Evolutionary conservation across 1,139 yeast species (phyloP).

Genomic region (Taphrina flavorubra): DNA sequence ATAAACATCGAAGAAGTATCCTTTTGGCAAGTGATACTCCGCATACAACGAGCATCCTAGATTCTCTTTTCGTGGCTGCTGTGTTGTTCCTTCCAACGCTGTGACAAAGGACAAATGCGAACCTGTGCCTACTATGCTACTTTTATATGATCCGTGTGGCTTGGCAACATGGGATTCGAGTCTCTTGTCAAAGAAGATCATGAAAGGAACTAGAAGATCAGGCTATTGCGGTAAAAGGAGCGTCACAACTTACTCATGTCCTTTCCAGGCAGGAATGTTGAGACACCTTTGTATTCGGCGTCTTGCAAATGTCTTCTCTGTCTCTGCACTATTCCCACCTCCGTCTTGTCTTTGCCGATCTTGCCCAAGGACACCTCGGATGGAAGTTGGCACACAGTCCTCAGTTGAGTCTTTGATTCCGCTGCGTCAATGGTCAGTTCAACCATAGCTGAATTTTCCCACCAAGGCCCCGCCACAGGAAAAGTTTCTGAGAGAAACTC

Average conservation of each 20-base stretch:
- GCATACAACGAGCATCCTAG: constrained; percentile 11
- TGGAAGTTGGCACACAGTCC: constrained; percentile 14
- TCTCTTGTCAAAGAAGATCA: constrained; percentile 35
- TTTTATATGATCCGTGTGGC: neutral
- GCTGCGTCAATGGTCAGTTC: constrained; percentile 1
- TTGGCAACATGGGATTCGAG: constrained; percentile 3
- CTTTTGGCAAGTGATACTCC: constrained; percentile 15
- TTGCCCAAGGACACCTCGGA: neutral
- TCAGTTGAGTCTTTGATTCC: neutral
- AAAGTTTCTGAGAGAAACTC: neutral
- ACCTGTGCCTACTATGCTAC: constrained; percentile 10
- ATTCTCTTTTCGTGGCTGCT: neutral
- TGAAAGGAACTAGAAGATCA: constrained; percentile 17
- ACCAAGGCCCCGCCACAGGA: neutral
- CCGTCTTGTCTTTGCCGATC: constrained; percentile 1
- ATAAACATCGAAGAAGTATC: constrained; percentile 28
- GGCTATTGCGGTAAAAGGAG: neutral
- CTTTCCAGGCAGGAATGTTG: constrained; percentile 10
- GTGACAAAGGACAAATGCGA: constrained; percentile 20
- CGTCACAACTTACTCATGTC: neutral
- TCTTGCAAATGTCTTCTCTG: constrained; percentile 24
- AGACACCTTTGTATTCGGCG: constrained; percentile 33
- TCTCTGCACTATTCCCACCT: constrained; percentile 28
- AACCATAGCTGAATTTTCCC: neutral
- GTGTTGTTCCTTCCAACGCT: neutral